phyloP scores from a whole-genome alignment of 2,329 filamentous ascomycete species.

The Aspergillus sp. region DNA sequence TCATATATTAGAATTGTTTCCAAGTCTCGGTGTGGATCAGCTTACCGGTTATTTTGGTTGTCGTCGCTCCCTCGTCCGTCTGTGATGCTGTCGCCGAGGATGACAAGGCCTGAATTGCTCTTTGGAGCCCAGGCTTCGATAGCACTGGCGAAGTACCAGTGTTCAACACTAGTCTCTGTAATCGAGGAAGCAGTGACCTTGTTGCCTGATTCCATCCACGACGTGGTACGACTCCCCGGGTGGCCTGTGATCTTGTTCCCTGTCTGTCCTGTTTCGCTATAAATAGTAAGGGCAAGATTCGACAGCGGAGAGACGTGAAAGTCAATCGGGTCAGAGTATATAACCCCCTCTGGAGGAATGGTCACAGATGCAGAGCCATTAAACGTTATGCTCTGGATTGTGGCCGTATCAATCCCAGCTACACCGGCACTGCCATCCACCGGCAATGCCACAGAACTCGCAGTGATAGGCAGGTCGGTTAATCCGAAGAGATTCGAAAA shows the following conservation, averaged over 20 bases:
- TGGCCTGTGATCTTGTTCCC: conserved; percentile 62
- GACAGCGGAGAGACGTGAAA: conserved; percentile 38
- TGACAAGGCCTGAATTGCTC: conserved; percentile 25
- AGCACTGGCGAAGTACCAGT: conserved; percentile 60
- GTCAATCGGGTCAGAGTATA: conserved; percentile 62
- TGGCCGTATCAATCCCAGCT: conserved; percentile 52
- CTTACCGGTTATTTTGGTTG: conserved; percentile 56
- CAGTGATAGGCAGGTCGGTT: conserved; percentile 60
- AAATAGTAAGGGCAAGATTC: conserved; percentile 60
- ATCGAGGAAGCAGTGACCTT: conserved; percentile 53
- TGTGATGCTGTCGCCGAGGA: conserved; percentile 66
- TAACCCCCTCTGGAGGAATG: conserved; percentile 57
- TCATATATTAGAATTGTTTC: too few species aligned
- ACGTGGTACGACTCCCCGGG: conserved; percentile 64
- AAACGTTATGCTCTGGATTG: conserved; percentile 44
- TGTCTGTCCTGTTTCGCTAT: conserved; percentile 57
- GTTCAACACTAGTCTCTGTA: conserved; percentile 37
- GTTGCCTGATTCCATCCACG: conserved; percentile 61
- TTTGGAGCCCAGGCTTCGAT: conserved; percentile 53
- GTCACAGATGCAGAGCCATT: conserved; percentile 52
- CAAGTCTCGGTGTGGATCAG: too few species aligned
- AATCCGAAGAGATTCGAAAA: conserved; percentile 66
- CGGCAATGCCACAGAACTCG: conserved; percentile 59
- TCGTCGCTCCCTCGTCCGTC: conserved; percentile 62
- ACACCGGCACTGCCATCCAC: conserved; percentile 44